These are phyloP conservation scores for Coemansia sp. DNA, from an alignment of 192 early-diverging fungal species.

Conservation along the genomic window DNA sequence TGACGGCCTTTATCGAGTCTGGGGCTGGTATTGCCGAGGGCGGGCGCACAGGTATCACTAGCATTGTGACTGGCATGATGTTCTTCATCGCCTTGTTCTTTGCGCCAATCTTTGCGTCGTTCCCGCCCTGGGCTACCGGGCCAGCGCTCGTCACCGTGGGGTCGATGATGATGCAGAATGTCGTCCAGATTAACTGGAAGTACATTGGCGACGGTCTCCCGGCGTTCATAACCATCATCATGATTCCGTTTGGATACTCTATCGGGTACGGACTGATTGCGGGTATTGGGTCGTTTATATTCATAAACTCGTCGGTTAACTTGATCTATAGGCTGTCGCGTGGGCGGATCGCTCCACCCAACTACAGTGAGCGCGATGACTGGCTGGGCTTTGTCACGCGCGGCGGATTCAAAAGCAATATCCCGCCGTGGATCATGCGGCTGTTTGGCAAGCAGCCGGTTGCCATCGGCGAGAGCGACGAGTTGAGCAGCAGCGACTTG, in stretches of 20 bases:
- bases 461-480: background rate
- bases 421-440: constrained; percentile 37
- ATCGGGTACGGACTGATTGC: constrained; percentile 79
- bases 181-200: constrained; percentile 74
- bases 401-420: constrained; percentile 32
- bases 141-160: constrained; percentile 79
- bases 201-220: constrained; percentile 76
- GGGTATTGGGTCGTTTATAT: constrained; percentile 66
- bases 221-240: constrained; percentile 71
- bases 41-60: constrained; percentile 74
- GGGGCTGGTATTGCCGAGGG: constrained; percentile 82
- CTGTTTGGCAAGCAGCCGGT: constrained; percentile 31
- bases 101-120: constrained; percentile 77
- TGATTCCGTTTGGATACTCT: constrained; percentile 80
- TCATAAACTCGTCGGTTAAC: constrained; percentile 65
- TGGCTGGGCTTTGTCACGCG: constrained; percentile 41
- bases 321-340: constrained; percentile 58
- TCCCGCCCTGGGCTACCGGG: constrained; percentile 84
- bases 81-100: constrained; percentile 82
- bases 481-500: background rate
- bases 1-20: constrained; percentile 79
- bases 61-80: constrained; percentile 62
- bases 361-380: constrained; percentile 39
- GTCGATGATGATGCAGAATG: constrained; percentile 72
- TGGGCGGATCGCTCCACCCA: constrained; percentile 55